Base-by-base conservation (phyloP, 257 asterid species). In the Thymus mandschuricus region DNA sequence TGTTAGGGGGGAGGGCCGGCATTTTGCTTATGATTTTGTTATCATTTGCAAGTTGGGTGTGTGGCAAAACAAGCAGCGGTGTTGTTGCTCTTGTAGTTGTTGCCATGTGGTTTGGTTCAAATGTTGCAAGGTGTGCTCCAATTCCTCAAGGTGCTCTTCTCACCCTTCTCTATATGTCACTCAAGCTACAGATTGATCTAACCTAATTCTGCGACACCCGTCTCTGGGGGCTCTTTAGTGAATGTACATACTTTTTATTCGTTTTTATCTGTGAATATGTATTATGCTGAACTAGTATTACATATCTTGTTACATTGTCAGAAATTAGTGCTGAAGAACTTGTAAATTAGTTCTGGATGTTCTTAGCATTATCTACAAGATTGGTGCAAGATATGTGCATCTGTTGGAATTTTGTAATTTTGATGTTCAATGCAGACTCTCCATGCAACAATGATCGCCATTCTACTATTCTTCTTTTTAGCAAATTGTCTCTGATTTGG, bases 61-160 rank as follows among this genome's bases (percentile, higher is more conserved):
- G 94, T 78, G 96, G 98, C 21, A 92, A 92, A 82, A 84, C 85
- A 10, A 89, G 96, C 70, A 92, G 98, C 72, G 68, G 91, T 64
- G n/a, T 80, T 41, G 94, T 92, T 76, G 91, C 86, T 45, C 13
- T 92, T 15, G 88, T 81, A 33, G 83, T 88, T 45, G 79, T 84
- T 38, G 95, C 97, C 67, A 67, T 88, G 92, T 92, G 98, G 95
- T 76, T 88, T 66, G 89, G 92, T 61, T 84, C 97, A 56, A 88
- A 72, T 79, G 83, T 92, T 48, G 94, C 96, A 49, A 79, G 88
- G 74, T 67, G 73, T 76, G 87, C 86, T 73, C 96, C 94, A 31
- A 67, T 92, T 41, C 97, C 97, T 2, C 98, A 88, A 75, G 98
- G 97, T 71, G 98, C 98, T 38, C 83, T 92, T 68, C 91, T 90